Evolutionary conservation across 1,284 basidiomycete genomes (phyloP).

Genomic region (Cerioporus squamosus): DNA sequence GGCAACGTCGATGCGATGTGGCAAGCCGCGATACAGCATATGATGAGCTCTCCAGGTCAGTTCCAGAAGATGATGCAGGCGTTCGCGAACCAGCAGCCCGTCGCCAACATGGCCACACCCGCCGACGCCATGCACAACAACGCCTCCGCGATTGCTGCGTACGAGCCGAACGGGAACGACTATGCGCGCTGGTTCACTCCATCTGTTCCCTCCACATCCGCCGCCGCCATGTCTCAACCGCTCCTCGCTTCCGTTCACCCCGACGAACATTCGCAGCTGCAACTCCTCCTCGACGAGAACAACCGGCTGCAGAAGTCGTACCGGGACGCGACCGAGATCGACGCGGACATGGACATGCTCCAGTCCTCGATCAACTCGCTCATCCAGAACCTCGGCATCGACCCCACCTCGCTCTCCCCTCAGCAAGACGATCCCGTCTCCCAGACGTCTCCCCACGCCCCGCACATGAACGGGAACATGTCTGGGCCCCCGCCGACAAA

Average conservation of each 20-base stretch:
- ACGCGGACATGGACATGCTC: constrained; percentile 73
- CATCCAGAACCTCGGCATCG: constrained; percentile 73
- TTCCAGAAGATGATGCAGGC: constrained; percentile 74
- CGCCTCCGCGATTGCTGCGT: constrained; percentile 36
- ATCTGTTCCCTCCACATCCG: constrained; percentile 26
- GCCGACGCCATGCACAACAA: constrained; percentile 1
- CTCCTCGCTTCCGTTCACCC: constrained; percentile 19
- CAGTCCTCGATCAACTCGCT: constrained; percentile 76
- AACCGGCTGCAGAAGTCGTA: constrained; percentile 58
- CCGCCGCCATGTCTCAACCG: constrained; percentile 20
- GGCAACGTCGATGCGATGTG: constrained; percentile 51
- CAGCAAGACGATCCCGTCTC: constrained; percentile 22
- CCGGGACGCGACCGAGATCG: constrained; percentile 66
- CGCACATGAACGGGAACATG: constrained; percentile 2
- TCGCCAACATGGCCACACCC: constrained; percentile 8
- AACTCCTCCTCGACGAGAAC: constrained; percentile 41
- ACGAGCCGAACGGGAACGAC: constrained; percentile 27
- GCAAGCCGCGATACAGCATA: constrained; percentile 61
- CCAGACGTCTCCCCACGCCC: constrained; percentile 8
- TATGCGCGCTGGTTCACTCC: constrained; percentile 22
- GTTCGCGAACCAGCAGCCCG: constrained; percentile 45
- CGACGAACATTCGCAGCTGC: constrained; percentile 40
- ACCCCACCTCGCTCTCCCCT: constrained; percentile 44
- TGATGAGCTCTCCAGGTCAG: constrained; percentile 67
- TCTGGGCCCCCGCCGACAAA: neutral